Evolutionary conservation across 1,139 yeast species (phyloP).

Genomic region (Hemisphaericaspora xylanilytica): DNA sequence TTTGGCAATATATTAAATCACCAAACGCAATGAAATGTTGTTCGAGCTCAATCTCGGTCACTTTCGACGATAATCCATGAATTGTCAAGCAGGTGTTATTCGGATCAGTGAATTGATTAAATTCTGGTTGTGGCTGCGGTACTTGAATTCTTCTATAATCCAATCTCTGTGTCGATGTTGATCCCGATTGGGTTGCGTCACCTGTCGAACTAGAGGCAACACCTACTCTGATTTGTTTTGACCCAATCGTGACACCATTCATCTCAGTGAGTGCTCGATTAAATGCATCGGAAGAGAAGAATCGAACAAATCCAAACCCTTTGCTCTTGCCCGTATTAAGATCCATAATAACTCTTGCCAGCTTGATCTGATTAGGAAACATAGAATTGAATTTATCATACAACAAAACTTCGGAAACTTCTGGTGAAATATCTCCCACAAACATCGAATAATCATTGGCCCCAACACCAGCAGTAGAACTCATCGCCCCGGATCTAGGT

Average conservation of each 20-base stretch:
- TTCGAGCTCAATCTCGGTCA: conserved; percentile 31
- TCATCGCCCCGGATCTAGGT: not conserved
- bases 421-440: conserved; percentile 81
- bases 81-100: conserved; percentile 33
- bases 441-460: conserved; percentile 31
- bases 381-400: conserved; percentile 67
- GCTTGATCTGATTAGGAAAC: conserved; percentile 69
- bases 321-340: conserved; percentile 71
- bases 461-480: not conserved
- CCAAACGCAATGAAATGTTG: conserved; percentile 36
- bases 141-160: conserved; percentile 9
- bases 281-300: conserved; percentile 68
- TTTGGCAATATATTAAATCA: conserved; percentile 26
- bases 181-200: conserved; percentile 6
- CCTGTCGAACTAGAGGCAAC: conserved; percentile 24
- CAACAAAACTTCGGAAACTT: conserved; percentile 70
- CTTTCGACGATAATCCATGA: conserved; percentile 27
- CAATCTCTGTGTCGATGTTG: conserved; percentile 4
- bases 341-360: conserved; percentile 86
- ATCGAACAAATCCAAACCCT: conserved; percentile 92
- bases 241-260: conserved; percentile 77
- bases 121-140: conserved; percentile 35
- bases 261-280: conserved; percentile 73
- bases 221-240: conserved; percentile 70
- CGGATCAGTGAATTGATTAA: conserved; percentile 35